A percentile compares a stretch with the other conserved stretches of the same genome.
Evolutionary conservation across 2,329 filamentous ascomycete genomes (phyloP).

Genomic region (Scortechinia acanthostroma): DNA sequence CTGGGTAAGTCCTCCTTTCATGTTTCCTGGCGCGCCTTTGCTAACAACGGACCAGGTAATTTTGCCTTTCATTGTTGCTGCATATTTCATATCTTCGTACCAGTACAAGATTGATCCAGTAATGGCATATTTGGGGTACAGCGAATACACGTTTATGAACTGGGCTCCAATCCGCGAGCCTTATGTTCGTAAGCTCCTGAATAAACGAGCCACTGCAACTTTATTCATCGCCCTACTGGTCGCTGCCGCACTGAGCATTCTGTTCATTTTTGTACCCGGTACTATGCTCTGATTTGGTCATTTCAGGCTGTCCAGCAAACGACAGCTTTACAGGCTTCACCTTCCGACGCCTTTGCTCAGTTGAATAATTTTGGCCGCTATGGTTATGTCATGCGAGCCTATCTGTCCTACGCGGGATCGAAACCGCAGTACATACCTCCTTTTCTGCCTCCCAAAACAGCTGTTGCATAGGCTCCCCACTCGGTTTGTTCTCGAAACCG

Average conservation of each 20-base stretch:
- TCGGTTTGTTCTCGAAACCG: no score
- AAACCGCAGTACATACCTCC: no score
- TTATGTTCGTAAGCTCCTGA: conserved; percentile 79
- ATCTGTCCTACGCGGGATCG: no score
- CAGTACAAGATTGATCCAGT: conserved; percentile 93
- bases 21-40: conserved; percentile 2
- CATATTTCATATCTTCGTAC: conserved; percentile 83
- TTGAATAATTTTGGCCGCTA: no score
- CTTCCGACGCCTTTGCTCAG: no score
- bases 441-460: no score
- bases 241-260: conserved; percentile 73
- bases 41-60: conserved; percentile 49
- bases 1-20: conserved; percentile 73
- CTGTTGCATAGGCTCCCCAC: no score
- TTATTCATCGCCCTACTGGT: conserved; percentile 69
- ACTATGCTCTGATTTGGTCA: conserved; percentile 54
- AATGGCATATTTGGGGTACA: conserved; percentile 79
- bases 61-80: conserved; percentile 81
- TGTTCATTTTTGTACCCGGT: conserved; percentile 93
- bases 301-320: no score
- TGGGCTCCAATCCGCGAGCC: conserved; percentile 84
- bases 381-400: no score
- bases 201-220: conserved; percentile 64
- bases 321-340: no score
- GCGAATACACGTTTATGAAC: conserved; percentile 93